phyloP scores from a whole-genome alignment of 345 rosid species.

The Rhizophora mangle region DNA sequence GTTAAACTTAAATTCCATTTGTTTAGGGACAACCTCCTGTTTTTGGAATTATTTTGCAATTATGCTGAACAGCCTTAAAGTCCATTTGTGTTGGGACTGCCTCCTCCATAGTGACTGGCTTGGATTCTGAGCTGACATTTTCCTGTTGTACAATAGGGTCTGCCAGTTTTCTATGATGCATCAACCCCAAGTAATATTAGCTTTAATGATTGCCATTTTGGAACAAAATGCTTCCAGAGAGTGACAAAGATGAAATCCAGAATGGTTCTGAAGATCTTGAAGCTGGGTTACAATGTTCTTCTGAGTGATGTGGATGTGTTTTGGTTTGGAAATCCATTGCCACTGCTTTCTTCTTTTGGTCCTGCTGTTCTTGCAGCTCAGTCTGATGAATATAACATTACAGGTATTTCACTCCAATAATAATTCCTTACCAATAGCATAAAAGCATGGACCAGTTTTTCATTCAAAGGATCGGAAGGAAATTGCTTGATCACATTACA shows the following conservation, averaged over 20 bases:
- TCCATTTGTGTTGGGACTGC: too few relatives aligned
- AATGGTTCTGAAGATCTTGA: slow-evolving; percentile 70
- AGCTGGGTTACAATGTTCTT: slow-evolving; percentile 84
- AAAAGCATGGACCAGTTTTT: slow-evolving; percentile 1
- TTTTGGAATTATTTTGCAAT: too few relatives aligned
- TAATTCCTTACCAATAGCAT: background rate
- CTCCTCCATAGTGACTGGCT: background rate
- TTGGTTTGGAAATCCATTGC: slow-evolving; percentile 83
- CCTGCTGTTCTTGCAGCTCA: slow-evolving; percentile 75
- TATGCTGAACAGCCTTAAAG: too few relatives aligned
- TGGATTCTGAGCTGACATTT: slow-evolving; percentile 4
- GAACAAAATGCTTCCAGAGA: slow-evolving; percentile 85
- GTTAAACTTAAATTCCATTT: slow-evolving; percentile 3
- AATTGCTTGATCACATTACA: background rate
- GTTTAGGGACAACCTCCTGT: slow-evolving; percentile 1
- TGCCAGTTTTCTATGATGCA: slow-evolving; percentile 79
- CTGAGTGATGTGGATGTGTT: slow-evolving; percentile 86
- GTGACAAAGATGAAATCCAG: slow-evolving; percentile 94
- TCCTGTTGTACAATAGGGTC: slow-evolving; percentile 48
- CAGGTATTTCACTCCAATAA: slow-evolving; percentile 40
- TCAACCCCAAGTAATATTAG: slow-evolving; percentile 71
- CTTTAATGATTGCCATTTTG: slow-evolving; percentile 88
- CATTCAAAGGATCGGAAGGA: slow-evolving; percentile 2
- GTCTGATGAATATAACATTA: slow-evolving; percentile 76
- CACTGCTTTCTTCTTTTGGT: slow-evolving; percentile 58